phyloP scores from a whole-genome alignment of 139 green algal species.

The Tetradesmus lagerheimii region DNA sequence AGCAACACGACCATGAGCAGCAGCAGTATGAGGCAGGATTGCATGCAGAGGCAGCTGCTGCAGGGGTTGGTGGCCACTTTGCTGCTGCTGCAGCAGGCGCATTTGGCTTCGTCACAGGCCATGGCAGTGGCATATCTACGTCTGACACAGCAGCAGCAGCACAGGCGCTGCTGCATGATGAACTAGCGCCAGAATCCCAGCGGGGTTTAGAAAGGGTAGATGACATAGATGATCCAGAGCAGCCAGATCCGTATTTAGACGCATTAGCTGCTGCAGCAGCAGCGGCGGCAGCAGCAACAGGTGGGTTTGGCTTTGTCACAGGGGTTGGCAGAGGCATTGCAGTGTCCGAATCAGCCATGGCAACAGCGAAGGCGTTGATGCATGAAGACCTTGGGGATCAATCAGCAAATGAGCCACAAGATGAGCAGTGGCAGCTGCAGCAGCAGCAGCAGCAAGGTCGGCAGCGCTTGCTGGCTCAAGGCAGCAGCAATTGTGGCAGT shows the following conservation, averaged over 20 bases:
- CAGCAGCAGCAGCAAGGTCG: background rate
- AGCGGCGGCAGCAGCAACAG: background rate
- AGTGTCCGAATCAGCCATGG: background rate
- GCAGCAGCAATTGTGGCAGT: background rate
- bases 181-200: background rate
- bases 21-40: background rate
- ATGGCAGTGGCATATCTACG: background rate
- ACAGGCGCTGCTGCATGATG: background rate
- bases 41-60: background rate
- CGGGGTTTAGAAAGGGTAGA: background rate
- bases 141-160: background rate
- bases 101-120: background rate
- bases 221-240: background rate
- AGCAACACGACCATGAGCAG: background rate
- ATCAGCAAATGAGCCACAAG: background rate
- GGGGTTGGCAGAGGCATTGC: background rate
- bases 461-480: background rate
- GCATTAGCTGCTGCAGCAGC: background rate
- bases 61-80: background rate
- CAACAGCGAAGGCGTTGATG: background rate
- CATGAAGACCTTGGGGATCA: background rate
- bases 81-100: background rate
- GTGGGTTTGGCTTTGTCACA: background rate
- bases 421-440: background rate
- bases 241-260: background rate